Evolutionary conservation across 2,329 filamentous ascomycete genomes (phyloP).

Genomic region (Trichoderma brevicompactum): DNA sequence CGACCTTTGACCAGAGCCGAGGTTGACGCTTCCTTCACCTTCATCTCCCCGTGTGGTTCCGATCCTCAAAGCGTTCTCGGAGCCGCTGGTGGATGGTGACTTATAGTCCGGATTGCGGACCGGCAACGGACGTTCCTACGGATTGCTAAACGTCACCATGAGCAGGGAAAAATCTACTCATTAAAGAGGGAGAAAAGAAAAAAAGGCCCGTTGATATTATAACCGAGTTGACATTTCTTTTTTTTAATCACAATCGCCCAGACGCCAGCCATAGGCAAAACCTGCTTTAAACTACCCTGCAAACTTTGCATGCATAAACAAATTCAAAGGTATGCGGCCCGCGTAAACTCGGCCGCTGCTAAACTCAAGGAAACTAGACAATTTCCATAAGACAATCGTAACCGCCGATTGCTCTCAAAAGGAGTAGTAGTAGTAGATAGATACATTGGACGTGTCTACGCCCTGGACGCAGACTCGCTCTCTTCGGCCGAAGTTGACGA

Average conservation of each 20-base stretch:
- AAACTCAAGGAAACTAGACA: background rate
- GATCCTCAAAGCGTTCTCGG: background rate
- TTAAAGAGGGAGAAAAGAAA: too few species aligned
- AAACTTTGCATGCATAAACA: background rate
- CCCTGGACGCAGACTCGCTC: conserved; percentile 14
- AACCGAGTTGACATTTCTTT: background rate
- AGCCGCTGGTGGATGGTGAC: background rate
- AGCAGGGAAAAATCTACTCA: background rate
- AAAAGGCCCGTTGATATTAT: background rate
- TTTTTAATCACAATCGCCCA: conserved; percentile 5
- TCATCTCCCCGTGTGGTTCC: too few species aligned
- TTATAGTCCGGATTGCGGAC: background rate
- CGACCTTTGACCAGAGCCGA: background rate
- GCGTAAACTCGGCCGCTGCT: background rate
- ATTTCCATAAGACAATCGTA: background rate
- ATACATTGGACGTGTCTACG: background rate
- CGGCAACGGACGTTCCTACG: background rate
- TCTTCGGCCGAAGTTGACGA: conserved; percentile 25
- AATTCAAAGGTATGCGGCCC: background rate
- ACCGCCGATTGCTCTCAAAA: background rate
- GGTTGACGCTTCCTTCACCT: background rate
- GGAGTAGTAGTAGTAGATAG: background rate
- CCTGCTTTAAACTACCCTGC: background rate
- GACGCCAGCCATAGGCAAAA: conserved; percentile 16
- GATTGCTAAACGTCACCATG: background rate